Conservation (phyloP, 306 rosid species). For the Quercus mongolica region DNA sequence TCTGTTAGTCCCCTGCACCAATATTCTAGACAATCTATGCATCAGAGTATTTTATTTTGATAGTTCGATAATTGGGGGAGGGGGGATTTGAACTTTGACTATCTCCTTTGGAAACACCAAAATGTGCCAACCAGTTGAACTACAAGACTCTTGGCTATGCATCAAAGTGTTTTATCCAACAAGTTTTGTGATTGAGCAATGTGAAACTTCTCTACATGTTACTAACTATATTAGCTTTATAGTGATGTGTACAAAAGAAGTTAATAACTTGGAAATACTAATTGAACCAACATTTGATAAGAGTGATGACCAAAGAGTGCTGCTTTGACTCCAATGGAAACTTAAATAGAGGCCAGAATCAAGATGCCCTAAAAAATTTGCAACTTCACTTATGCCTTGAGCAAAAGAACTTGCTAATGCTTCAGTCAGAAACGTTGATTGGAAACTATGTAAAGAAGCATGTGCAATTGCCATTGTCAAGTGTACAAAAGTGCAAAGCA, state of each 20-base stretch:
- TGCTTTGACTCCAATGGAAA: background rate
- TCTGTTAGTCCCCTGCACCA: background rate
- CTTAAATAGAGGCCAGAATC: background rate
- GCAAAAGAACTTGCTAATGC: background rate
- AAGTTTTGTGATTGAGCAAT: background rate
- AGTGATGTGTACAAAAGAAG: too few species aligned
- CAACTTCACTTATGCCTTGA: background rate
- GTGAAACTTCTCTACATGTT: background rate
- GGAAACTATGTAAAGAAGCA: too few species aligned
- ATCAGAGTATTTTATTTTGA: background rate
- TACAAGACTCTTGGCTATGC: background rate
- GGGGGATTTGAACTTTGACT: too few species aligned
- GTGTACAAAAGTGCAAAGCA: too few species aligned
- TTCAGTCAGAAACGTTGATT: too few species aligned
- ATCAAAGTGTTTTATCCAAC: background rate
- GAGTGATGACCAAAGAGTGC: background rate
- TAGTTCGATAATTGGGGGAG: too few species aligned
- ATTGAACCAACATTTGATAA: background rate
- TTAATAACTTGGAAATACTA: too few species aligned
- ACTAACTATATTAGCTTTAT: background rate
- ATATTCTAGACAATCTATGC: background rate
- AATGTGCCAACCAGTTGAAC: too few species aligned
- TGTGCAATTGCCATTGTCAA: too few species aligned
- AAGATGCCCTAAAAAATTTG: background rate
- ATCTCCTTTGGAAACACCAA: too few species aligned